phyloP scores from a whole-genome alignment of 306 rosid genomes.

The Cajanus cajan region DNA sequence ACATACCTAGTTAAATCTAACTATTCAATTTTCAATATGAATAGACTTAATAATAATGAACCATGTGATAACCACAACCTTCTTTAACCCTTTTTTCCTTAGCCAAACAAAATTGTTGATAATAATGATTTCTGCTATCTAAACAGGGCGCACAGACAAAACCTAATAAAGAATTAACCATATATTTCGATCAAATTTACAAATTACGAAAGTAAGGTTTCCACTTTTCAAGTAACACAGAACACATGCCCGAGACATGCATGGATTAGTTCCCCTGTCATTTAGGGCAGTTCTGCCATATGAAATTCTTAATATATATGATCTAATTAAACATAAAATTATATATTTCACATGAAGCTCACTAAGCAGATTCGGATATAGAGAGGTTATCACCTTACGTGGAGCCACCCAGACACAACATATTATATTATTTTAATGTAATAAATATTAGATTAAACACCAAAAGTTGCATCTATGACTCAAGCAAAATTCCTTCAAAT shows the following conservation, averaged over 20 bases:
- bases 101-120: too few relatives aligned
- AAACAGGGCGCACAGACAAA: too few relatives aligned
- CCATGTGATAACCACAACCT: too few relatives aligned
- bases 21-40: too few relatives aligned
- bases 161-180: too few relatives aligned
- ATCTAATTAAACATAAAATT: background rate
- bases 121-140: too few relatives aligned
- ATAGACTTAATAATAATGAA: too few relatives aligned
- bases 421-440: background rate
- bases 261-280: too few relatives aligned
- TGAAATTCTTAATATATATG: background rate
- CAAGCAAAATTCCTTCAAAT: conserved; percentile 12
- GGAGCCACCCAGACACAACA: conserved; percentile 21
- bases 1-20: too few relatives aligned
- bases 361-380: background rate
- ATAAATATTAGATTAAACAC: background rate
- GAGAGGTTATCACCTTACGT: background rate
- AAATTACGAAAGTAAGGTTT: background rate
- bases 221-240: background rate
- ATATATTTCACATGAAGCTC: background rate
- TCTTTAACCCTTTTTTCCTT: too few relatives aligned
- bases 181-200: background rate
- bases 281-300: background rate
- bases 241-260: background rate
- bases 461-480: background rate